Base-by-base conservation (phyloP, 2,329 filamentous ascomycete genomes). In the Diaporthe aspalathi region DNA sequence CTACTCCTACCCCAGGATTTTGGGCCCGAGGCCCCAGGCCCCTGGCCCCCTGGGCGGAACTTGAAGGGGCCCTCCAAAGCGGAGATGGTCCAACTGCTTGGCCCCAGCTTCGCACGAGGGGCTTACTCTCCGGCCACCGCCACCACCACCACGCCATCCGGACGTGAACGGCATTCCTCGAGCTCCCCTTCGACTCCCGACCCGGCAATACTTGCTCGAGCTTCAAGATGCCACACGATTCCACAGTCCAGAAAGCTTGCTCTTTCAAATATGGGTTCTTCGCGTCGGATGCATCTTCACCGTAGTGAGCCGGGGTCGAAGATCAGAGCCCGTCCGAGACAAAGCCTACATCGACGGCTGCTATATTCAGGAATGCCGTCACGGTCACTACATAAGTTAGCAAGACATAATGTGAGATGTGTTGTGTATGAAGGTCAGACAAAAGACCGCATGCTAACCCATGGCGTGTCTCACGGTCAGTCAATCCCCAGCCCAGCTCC, bases 21-120 rank as follows among this genome's bases (percentile, higher is more conserved):
- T 22, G 32, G 35, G 67, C 67, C 67, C 67, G 67, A 68, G 53
- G 67, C 53, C 60, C 53, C 32, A 52, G 17, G n/a, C 40, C n/a
- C n/a, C n/a, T n/a, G n/a, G 32, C 32, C 32, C n/a, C n/a, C n/a
- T n/a, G n/a, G n/a, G n/a, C n/a, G n/a, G n/a, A n/a, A n/a, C n/a
- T n/a, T n/a, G 66, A 47, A 27, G 8, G 45, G 22, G n/a, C n/a
- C 35, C 60, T 27, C n/a, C 53, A 35, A 38, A 38, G 60, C 60
- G 60, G 60, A 65, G 60, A 65, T 50, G 5, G 45, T 65, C 60
- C 43, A 57, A 12, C 54, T 49, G 54, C n/a, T n/a, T n/a, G n/a
- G 66, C 53, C 66, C 40, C 32, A 50, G 43, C 54, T 68, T 24
- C 43, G 16, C 40, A 16, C 24, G 40, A 14, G 7, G 32, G 32